phyloP scores from a whole-genome alignment of 352 stramenopile genomes.

The Pythium vanterpoolii region DNA sequence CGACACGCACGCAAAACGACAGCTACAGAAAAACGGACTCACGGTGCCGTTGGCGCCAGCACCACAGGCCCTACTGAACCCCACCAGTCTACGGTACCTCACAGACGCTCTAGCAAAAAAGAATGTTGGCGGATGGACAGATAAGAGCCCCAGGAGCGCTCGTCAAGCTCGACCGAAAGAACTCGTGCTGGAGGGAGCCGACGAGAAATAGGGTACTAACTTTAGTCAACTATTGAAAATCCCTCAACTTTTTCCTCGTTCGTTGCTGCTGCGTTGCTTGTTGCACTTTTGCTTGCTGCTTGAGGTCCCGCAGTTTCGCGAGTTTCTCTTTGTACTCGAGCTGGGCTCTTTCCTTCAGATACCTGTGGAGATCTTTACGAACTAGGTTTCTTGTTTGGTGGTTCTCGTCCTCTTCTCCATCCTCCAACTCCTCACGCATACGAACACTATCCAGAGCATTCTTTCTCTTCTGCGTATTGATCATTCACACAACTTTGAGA shows the following conservation, averaged over 20 bases:
- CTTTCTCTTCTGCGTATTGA: conserved; percentile 43
- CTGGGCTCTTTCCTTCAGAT: conserved; percentile 40
- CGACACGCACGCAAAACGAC: conserved; percentile 39
- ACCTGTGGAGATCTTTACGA: conserved; percentile 36
- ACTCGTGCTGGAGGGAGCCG: conserved; percentile 18
- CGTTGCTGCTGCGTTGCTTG: not conserved
- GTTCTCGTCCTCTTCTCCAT: conserved; percentile 5
- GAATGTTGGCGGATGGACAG: conserved; percentile 17
- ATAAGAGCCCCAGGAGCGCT: conserved; percentile 8
- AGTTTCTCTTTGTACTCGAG: conserved; percentile 59
- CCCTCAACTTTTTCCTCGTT: conserved; percentile 10
- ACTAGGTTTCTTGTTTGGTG: conserved; percentile 6
- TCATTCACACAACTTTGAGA: not conserved
- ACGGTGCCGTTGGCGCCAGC: conserved; percentile 11
- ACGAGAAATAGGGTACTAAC: conserved; percentile 14
- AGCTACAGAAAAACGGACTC: conserved; percentile 30
- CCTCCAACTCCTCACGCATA: conserved; percentile 4
- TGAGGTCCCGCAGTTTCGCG: conserved; percentile 34
- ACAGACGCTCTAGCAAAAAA: conserved; percentile 52
- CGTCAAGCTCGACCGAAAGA: not conserved
- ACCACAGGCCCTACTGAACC: conserved; percentile 49
- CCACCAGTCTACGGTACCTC: conserved; percentile 50
- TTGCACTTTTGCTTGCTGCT: conserved; percentile 30
- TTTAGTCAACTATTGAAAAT: conserved; percentile 5
- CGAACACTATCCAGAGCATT: conserved; percentile 39